Conservation (phyloP, 441 rosid genomes). For the Erodium moschatum region DNA sequence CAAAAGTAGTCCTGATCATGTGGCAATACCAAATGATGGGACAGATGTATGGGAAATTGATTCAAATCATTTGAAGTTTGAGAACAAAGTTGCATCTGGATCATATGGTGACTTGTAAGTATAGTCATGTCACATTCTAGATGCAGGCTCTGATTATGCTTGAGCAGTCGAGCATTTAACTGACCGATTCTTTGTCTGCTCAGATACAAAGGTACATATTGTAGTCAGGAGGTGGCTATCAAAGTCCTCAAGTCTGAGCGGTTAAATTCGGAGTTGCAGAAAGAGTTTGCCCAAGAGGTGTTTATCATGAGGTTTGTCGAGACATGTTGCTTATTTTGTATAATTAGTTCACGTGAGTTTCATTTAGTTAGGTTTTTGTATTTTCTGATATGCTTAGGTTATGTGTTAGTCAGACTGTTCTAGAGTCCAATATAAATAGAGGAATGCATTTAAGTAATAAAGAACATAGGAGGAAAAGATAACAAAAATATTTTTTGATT, state of each 20-base stretch:
- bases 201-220: conserved; percentile 63
- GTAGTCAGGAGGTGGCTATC: conserved; percentile 69
- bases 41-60: conserved; percentile 72
- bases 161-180: conserved; percentile 15
- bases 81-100: conserved; percentile 56
- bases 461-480: too few relatives aligned
- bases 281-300: conserved; percentile 71
- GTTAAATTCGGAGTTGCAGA: conserved; percentile 49
- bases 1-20: conserved; percentile 34
- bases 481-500: neutral
- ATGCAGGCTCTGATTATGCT: conserved; percentile 6
- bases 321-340: neutral
- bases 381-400: neutral
- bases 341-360: too few relatives aligned
- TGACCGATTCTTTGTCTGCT: neutral
- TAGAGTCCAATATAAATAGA: too few relatives aligned
- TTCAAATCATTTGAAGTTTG: conserved; percentile 41
- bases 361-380: neutral
- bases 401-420: neutral
- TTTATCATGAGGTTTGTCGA: conserved; percentile 54
- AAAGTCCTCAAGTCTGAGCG: conserved; percentile 66
- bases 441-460: neutral
- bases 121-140: conserved; percentile 16
- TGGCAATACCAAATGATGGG: conserved; percentile 62
- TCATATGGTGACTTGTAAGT: conserved; percentile 68